Percentiles rank a stretch among this genome's conserved stretches.
Conservation (phyloP, 768 basidiomycete species). For the Coprinopsis strossmayeri region DNA sequence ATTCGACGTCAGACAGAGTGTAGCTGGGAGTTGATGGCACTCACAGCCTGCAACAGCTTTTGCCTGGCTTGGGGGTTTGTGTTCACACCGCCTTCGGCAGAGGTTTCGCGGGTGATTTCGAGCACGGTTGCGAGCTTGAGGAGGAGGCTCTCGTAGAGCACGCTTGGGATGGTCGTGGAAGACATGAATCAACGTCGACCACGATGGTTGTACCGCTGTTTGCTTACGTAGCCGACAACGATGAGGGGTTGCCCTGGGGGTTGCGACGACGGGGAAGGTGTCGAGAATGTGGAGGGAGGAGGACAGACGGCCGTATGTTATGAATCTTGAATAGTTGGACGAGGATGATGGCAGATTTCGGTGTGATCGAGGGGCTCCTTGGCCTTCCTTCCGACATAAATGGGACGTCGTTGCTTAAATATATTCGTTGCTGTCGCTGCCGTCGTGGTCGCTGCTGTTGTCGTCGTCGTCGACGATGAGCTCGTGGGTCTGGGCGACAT, state of each 20-base stretch:
- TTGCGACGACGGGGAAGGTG: too few species aligned
- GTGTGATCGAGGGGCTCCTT: too few species aligned
- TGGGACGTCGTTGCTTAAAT: not conserved
- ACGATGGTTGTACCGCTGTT: too few species aligned
- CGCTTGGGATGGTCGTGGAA: constrained; percentile 30
- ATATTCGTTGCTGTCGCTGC: not conserved
- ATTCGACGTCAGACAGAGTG: not conserved
- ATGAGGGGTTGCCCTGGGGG: too few species aligned
- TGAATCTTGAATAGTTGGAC: too few species aligned
- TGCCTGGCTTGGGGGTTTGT: constrained; percentile 56
- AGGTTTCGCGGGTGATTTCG: constrained; percentile 46
- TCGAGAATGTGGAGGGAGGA: too few species aligned
- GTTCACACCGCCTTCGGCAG: constrained; percentile 48
- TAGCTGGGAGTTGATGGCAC: constrained; percentile 14
- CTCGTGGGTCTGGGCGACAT: not conserved
- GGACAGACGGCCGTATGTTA: too few species aligned
- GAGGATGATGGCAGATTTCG: too few species aligned
- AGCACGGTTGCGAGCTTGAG: constrained; percentile 55
- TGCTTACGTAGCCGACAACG: too few species aligned
- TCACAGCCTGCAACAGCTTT: constrained; percentile 57
- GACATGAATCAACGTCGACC: too few species aligned
- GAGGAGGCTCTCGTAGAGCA: constrained; percentile 50
- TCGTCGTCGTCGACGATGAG: not conserved
- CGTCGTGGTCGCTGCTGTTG: too few species aligned
- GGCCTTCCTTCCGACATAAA: too few species aligned